Evolutionary conservation across 305 asterid genomes (phyloP).

Genomic region (Lippia alba): DNA sequence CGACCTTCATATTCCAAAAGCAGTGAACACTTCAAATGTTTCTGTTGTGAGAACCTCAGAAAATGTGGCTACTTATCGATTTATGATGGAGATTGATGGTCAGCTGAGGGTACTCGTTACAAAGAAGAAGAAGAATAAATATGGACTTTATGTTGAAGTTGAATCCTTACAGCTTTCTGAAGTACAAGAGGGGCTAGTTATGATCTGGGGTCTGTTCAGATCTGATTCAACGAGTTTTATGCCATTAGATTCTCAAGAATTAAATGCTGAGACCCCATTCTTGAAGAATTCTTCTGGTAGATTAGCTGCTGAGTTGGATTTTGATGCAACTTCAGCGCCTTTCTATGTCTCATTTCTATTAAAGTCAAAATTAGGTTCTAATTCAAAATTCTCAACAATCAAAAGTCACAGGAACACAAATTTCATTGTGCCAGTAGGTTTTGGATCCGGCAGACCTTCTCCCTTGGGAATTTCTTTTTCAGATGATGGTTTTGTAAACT

Average conservation of each 20-base stretch:
- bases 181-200: constrained; percentile 42
- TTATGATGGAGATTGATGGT: constrained; percentile 71
- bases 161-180: constrained; percentile 45
- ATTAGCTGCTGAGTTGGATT: constrained; percentile 62
- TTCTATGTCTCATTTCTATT: constrained; percentile 70
- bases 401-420: constrained; percentile 70
- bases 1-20: constrained; percentile 44
- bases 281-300: constrained; percentile 46
- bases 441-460: constrained; percentile 73
- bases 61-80: constrained; percentile 56
- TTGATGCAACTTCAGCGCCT: constrained; percentile 68
- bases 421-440: constrained; percentile 85
- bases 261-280: constrained; percentile 59
- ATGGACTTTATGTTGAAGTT: constrained; percentile 56
- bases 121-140: constrained; percentile 48
- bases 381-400: constrained; percentile 46
- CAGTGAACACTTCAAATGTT: constrained; percentile 47
- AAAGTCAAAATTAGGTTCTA: constrained; percentile 45
- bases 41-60: constrained; percentile 48
- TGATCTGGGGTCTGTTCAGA: constrained; percentile 77
- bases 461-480: constrained; percentile 74
- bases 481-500: constrained; percentile 63
- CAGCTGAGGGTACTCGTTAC: constrained; percentile 64
- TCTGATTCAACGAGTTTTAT: constrained; percentile 58
- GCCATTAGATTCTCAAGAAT: constrained; percentile 50